These are phyloP conservation scores for Colletotrichum chlorophyti DNA, from an alignment of 2,329 filamentous ascomycete species.

Conservation along the genomic window DNA sequence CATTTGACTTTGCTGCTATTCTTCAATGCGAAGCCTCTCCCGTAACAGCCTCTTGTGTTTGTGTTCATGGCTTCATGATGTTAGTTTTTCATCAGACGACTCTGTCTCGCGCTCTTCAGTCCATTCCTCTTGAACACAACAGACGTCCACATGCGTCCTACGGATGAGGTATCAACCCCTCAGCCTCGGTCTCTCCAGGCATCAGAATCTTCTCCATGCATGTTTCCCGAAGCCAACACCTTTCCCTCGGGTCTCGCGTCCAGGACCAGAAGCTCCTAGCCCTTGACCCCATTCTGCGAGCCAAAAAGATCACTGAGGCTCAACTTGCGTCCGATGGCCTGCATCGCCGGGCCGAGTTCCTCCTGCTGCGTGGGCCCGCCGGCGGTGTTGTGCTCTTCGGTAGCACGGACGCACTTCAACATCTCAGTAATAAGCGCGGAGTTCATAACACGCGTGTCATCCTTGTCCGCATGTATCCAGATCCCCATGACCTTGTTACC, in stretches of 20 bases:
- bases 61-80: not conserved
- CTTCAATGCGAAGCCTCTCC: not conserved
- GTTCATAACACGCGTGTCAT: conserved; percentile 50
- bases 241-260: not conserved
- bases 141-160: too few species aligned
- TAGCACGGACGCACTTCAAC: conserved; percentile 41
- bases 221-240: not conserved
- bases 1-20: conserved; percentile 3
- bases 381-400: conserved; percentile 6
- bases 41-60: not conserved
- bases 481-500: conserved; percentile 55
- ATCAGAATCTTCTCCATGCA: not conserved
- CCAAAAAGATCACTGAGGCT: conserved; percentile 55
- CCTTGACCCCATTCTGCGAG: conserved; percentile 34
- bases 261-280: conserved; percentile 19
- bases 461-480: conserved; percentile 60
- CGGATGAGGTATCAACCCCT: not conserved
- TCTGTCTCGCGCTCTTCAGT: too few species aligned
- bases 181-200: not conserved
- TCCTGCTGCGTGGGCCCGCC: conserved; percentile 18
- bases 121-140: too few species aligned
- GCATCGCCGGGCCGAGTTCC: conserved; percentile 46
- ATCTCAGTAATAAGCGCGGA: conserved; percentile 49
- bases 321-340: conserved; percentile 50
- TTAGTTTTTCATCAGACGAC: not conserved